A percentile compares a stretch with the other conserved stretches of the same genome.
Evolutionary conservation across 78 protist genomes (phyloP).

Genomic region (Dictyostelium capitatum): DNA sequence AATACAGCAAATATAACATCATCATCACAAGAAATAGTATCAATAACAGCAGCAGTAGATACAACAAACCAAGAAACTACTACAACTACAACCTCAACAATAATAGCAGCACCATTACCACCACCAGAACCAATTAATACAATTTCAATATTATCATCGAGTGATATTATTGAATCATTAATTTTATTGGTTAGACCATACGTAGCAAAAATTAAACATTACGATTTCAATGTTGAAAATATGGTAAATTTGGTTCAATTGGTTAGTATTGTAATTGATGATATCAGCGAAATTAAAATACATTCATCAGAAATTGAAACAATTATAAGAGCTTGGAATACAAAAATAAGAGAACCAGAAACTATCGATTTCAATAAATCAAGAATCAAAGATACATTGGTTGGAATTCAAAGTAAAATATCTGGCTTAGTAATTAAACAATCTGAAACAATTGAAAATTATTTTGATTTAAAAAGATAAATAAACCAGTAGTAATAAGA

Average conservation of each 20-base stretch:
- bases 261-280: constrained; percentile 9
- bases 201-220: constrained; percentile 26
- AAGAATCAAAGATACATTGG: constrained; percentile 57
- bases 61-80: not conserved
- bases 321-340: constrained; percentile 18
- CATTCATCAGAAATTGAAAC: not conserved
- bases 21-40: not conserved
- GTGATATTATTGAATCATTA: not conserved
- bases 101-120: not conserved
- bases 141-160: not conserved
- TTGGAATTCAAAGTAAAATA: constrained; percentile 57
- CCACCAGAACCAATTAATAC: not conserved
- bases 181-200: constrained; percentile 31
- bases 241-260: constrained; percentile 35
- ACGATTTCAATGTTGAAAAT: not conserved
- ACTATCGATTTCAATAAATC: constrained; percentile 56
- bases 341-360: constrained; percentile 48
- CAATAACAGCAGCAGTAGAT: not conserved
- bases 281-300: not conserved
- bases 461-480: not conserved
- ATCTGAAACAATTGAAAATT: not conserved
- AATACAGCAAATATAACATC: not conserved
- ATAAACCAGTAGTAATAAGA: too few relatives aligned
- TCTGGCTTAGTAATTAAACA: constrained; percentile 8
- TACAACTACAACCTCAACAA: not conserved